Percentiles rank a stretch among this genome's conserved stretches.
These are phyloP conservation scores for Lentinus brumalis DNA, from an alignment of 768 basidiomycete species.

Conservation along the genomic window DNA sequence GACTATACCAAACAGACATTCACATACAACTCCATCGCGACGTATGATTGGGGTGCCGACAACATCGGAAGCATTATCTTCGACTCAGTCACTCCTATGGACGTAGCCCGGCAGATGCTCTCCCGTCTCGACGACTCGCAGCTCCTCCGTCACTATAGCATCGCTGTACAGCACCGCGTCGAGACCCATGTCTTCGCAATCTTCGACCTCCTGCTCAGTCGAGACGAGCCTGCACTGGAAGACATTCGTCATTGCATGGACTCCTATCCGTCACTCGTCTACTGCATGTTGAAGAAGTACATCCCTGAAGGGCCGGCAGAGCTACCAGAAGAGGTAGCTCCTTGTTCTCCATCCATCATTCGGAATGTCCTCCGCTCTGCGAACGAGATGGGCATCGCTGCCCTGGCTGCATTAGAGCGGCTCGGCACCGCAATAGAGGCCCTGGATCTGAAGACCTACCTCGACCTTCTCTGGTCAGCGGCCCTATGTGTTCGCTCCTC, in stretches of 20 bases:
- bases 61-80: slow-evolving; percentile 36
- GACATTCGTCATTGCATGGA: slow-evolving; percentile 47
- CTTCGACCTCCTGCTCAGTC: slow-evolving; percentile 43
- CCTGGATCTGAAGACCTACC: slow-evolving; percentile 45
- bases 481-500: slow-evolving; percentile 53
- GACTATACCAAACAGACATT: slow-evolving; percentile 23
- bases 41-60: slow-evolving; percentile 32
- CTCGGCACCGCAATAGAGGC: slow-evolving; percentile 45
- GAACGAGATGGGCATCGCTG: slow-evolving; percentile 54
- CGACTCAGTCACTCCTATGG: slow-evolving; percentile 10
- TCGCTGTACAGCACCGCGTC: slow-evolving; percentile 51
- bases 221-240: slow-evolving; percentile 32
- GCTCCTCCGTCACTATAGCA: slow-evolving; percentile 23
- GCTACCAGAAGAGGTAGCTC: slow-evolving; percentile 35
- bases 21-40: slow-evolving; percentile 16
- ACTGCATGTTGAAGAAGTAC: slow-evolving; percentile 50
- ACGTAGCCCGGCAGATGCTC: slow-evolving; percentile 7
- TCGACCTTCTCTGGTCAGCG: slow-evolving; percentile 54
- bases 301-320: slow-evolving; percentile 41
- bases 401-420: slow-evolving; percentile 62
- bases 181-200: slow-evolving; percentile 57
- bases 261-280: slow-evolving; percentile 54
- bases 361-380: slow-evolving; percentile 55
- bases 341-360: slow-evolving; percentile 36
- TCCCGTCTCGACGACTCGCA: background rate